These are phyloP conservation scores for Cadophora gregata DNA, from an alignment of 2,329 filamentous ascomycete genomes.

Conservation along the genomic window DNA sequence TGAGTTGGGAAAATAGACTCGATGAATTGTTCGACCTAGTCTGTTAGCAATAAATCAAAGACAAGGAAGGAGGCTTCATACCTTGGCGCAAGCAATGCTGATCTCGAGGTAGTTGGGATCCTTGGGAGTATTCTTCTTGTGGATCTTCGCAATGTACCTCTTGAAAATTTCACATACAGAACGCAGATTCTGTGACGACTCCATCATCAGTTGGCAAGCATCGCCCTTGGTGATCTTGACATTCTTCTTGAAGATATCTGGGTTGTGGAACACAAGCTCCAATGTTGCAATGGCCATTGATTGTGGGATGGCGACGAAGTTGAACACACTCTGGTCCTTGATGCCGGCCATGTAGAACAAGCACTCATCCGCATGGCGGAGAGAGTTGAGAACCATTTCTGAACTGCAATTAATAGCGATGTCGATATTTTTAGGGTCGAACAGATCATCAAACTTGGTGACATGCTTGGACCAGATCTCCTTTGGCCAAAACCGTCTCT, in stretches of 20 bases:
- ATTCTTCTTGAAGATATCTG: constrained; percentile 81
- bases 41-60: constrained; percentile 18
- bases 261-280: constrained; percentile 91
- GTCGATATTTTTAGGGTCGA: constrained; percentile 78
- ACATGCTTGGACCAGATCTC: constrained; percentile 98
- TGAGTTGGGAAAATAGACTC: constrained; percentile 90
- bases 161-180: constrained; percentile 84
- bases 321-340: constrained; percentile 96
- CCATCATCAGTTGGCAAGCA: constrained; percentile 88
- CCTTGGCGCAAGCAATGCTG: constrained; percentile 65
- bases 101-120: constrained; percentile 94
- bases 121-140: constrained; percentile 90
- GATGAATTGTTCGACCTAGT: constrained; percentile 91
- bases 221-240: constrained; percentile 97
- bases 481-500: constrained; percentile 90
- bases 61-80: not conserved
- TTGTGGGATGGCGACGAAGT: constrained; percentile 97
- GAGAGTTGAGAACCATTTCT: constrained; percentile 91
- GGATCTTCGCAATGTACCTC: constrained; percentile 78
- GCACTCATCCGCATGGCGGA: constrained; percentile 88
- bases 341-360: constrained; percentile 97
- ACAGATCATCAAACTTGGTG: constrained; percentile 85
- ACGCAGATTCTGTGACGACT: constrained; percentile 89
- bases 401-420: constrained; percentile 85
- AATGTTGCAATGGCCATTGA: constrained; percentile 96